Evolutionary conservation across 2,329 filamentous ascomycete species (phyloP).

Genomic region (Beauveria bassiana): DNA sequence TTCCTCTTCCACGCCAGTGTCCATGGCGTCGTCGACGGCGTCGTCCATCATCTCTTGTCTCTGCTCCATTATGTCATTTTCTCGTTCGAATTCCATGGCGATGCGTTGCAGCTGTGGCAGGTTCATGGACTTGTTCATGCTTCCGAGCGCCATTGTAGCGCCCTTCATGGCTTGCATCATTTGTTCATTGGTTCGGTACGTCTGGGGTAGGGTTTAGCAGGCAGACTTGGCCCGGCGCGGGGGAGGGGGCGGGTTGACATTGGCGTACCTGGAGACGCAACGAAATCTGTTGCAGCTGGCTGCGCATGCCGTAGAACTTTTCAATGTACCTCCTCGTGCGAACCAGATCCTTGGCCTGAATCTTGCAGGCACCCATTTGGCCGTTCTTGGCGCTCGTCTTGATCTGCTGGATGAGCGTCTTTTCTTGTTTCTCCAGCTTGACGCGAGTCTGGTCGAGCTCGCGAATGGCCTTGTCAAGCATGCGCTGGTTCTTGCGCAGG

Average conservation of each 20-base stretch:
- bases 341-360: slow-evolving; percentile 95
- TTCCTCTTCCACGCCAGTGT: slow-evolving; percentile 83
- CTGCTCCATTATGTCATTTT: slow-evolving; percentile 99
- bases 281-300: slow-evolving; percentile 92
- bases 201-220: slow-evolving; percentile 42
- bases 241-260: too few relatives aligned
- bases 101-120: slow-evolving; percentile 90
- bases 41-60: slow-evolving; percentile 99
- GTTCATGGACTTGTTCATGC: slow-evolving; percentile 98
- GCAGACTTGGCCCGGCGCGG: background rate
- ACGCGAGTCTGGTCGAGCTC: slow-evolving; percentile 91
- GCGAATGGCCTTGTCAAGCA: slow-evolving; percentile 93
- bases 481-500: slow-evolving; percentile 87
- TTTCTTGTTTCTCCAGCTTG: slow-evolving; percentile 97
- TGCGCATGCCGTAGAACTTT: slow-evolving; percentile 98
- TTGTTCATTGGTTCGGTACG: slow-evolving; percentile 95
- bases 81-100: slow-evolving; percentile 97
- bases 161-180: slow-evolving; percentile 99
- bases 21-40: slow-evolving; percentile 93
- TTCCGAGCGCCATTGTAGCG: slow-evolving; percentile 82
- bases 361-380: slow-evolving; percentile 97
- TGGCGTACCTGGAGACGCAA: slow-evolving; percentile 74
- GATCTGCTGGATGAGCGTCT: slow-evolving; percentile 91
- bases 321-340: slow-evolving; percentile 89
- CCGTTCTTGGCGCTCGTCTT: slow-evolving; percentile 98